phyloP scores from a whole-genome alignment of 495 filamentous ascomycete species.

The Neurospora discreta region DNA sequence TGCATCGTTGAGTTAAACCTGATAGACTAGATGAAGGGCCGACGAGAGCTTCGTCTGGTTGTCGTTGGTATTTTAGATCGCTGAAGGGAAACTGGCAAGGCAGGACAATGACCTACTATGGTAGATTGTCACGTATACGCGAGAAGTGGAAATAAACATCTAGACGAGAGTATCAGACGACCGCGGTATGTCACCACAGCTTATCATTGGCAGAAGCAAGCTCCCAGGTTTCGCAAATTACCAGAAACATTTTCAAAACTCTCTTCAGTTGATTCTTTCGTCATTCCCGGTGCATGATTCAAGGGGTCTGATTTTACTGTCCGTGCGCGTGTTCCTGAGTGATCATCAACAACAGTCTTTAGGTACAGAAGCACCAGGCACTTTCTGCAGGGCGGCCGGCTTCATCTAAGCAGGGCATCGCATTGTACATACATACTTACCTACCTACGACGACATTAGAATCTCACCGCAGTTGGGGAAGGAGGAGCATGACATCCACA shows the following conservation, averaged over 20 bases:
- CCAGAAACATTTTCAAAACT: neutral
- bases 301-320: neutral
- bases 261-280: neutral
- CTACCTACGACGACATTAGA: neutral
- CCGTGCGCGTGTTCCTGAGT: neutral
- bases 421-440: neutral
- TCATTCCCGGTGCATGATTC: neutral
- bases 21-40: neutral
- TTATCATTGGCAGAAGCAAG: neutral
- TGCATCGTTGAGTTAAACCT: neutral
- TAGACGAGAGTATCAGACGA: neutral
- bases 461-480: neutral
- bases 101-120: neutral
- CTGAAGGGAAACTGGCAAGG: neutral
- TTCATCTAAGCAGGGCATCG: neutral
- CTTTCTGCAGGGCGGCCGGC: neutral
- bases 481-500: slow-evolving; percentile 1
- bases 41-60: neutral
- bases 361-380: neutral
- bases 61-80: neutral
- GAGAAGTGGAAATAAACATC: neutral
- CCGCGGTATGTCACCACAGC: neutral
- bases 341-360: neutral
- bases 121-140: too few species aligned
- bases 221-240: neutral